Evolutionary conservation across 805 yeast genomes (phyloP), one percentile per base, ranked within the genome.

Genomic region (Yarrowia porcina): DNA sequence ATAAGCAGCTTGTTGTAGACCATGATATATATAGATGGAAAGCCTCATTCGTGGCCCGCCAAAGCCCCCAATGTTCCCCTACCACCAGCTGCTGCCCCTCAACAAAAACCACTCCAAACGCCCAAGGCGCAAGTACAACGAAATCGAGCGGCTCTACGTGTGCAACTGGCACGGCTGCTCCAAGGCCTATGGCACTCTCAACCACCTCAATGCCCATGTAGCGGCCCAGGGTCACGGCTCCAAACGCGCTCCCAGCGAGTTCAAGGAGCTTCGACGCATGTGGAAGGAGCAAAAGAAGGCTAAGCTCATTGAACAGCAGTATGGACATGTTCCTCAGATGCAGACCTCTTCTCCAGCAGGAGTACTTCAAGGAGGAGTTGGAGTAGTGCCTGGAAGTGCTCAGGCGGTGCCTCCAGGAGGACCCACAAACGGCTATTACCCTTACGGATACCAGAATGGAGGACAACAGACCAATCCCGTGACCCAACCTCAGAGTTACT

Each of bases 151-250:
- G 50, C 67, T 82, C 4, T 83, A 83, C 70, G 74, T 72, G 21
- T 83, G 87, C 69, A 81, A 75, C 60, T 78, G 69, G 66, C 71
- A 73, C 25, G 75, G 75, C 11, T 83, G 87, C 65, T 71, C 75
- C 8, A 83, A 83, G 71, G 80, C 82, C 9, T 83, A 83, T 67
- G 87, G 87, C 13, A 83, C 87, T 4, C 74, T 83, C 41, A 83
- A 83, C 69, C 87, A 83, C 69, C 72, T 83, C 35, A 83, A 83
- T 67, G 83, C 85, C 13, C 87, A 83, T 68, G 80, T 83, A 36
- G 68, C 76, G 1, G 75, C 80, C 66, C 85, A 83, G 64, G 75
- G 74, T 15, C 87, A 83, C 69, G 87, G 87, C 10, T 71, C 74
- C 18, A 83, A 82, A 69, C 74, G 87, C 35, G 72, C 74, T 36